phyloP scores from a whole-genome alignment of 345 rosid species.

The Gossypium thurberi region DNA sequence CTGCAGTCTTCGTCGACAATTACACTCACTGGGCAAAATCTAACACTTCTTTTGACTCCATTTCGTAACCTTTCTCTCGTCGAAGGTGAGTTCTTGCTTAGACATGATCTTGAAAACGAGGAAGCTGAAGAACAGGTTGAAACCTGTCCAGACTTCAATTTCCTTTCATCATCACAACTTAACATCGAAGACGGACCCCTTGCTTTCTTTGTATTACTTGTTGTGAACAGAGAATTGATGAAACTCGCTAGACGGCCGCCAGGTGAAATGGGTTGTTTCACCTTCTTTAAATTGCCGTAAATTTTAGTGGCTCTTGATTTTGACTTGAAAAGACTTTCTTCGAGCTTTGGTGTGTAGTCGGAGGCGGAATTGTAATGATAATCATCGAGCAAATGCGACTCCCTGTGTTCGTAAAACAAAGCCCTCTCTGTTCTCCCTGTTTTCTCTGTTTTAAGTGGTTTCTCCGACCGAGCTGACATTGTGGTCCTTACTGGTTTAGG shows the following conservation, averaged over 20 bases:
- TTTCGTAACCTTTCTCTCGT: conserved; percentile 44
- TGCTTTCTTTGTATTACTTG: conserved; percentile 40
- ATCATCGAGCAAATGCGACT: conserved; percentile 22
- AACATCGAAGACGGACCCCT: conserved; percentile 29
- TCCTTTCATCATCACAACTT: conserved; percentile 26
- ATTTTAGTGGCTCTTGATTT: conserved; percentile 60
- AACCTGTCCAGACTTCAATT: conserved; percentile 37
- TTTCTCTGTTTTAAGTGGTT: conserved; percentile 24
- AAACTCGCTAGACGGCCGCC: conserved; percentile 47
- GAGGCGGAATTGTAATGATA: conserved; percentile 25
- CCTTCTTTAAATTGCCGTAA: conserved; percentile 52
- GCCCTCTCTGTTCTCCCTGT: conserved; percentile 26
- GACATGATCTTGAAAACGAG: conserved; percentile 76
- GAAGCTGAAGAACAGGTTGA: conserved; percentile 73
- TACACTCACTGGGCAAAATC: conserved; percentile 63
- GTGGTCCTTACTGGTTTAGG: conserved; percentile 42
- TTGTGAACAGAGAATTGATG: conserved; percentile 60
- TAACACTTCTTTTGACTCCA: conserved; percentile 55
- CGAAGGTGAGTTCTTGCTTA: conserved; percentile 56
- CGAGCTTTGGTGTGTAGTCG: conserved; percentile 29
- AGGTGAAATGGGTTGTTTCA: conserved; percentile 84
- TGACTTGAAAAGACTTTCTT: conserved; percentile 32
- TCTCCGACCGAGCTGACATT: conserved; percentile 24
- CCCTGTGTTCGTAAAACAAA: conserved; percentile 46
- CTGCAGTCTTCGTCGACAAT: conserved; percentile 52